A percentile compares a stretch with the other conserved stretches of the same genome.
These are phyloP conservation scores for Suillus clintonianus DNA, from an alignment of 768 basidiomycete genomes.

Conservation along the genomic window DNA sequence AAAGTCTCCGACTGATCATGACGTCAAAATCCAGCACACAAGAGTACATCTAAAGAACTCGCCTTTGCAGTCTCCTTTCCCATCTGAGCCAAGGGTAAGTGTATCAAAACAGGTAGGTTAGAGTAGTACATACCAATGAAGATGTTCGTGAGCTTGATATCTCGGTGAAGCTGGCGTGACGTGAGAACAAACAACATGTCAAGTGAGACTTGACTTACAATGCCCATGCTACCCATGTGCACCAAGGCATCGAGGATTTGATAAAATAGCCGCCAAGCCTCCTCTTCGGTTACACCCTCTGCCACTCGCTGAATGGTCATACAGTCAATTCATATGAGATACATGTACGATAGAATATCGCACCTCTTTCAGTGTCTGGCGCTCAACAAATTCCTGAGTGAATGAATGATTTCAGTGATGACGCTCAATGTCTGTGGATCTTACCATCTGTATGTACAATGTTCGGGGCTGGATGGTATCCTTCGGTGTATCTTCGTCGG, in stretches of 20 bases:
- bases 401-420: background rate
- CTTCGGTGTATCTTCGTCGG: slow-evolving; percentile 36
- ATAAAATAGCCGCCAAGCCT: slow-evolving; percentile 87
- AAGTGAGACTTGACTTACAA: slow-evolving; percentile 51
- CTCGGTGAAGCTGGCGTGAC: slow-evolving; percentile 62
- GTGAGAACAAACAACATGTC: background rate
- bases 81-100: slow-evolving; percentile 47
- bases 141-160: slow-evolving; percentile 93
- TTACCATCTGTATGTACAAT: slow-evolving; percentile 93
- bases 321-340: background rate
- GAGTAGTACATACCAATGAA: slow-evolving; percentile 73
- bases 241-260: slow-evolving; percentile 89
- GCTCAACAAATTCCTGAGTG: slow-evolving; percentile 81
- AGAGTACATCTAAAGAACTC: slow-evolving; percentile 1
- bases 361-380: slow-evolving; percentile 88
- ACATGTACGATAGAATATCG: slow-evolving; percentile 5
- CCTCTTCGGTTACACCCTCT: slow-evolving; percentile 79
- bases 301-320: slow-evolving; percentile 59
- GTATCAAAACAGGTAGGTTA: background rate
- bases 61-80: slow-evolving; percentile 84
- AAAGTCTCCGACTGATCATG: slow-evolving; percentile 78
- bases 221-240: slow-evolving; percentile 87
- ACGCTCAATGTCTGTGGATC: slow-evolving; percentile 7
- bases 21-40: background rate
- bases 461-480: slow-evolving; percentile 47